Evolutionary conservation across 345 rosid genomes (phyloP).

Genomic region (Aquilaria yunnanensis): DNA sequence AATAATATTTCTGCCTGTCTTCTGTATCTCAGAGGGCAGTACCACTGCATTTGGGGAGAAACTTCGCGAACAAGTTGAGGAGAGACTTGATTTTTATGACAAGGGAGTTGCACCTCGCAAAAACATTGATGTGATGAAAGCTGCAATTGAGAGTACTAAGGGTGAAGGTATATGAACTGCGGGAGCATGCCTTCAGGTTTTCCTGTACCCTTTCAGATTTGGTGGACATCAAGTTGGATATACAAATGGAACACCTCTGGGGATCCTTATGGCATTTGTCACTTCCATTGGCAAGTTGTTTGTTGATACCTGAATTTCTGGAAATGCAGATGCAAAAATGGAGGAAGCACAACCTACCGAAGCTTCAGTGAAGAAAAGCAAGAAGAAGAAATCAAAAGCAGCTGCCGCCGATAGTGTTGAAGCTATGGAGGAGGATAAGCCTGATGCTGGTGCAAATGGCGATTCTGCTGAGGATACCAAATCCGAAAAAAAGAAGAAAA

Average conservation of each 20-base stretch:
- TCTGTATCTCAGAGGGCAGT: conserved; percentile 35
- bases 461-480: conserved; percentile 21
- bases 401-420: conserved; percentile 28
- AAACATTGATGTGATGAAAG: conserved; percentile 83
- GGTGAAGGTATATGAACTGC: conserved; percentile 27
- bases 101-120: conserved; percentile 90
- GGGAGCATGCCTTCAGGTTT: too few relatives aligned
- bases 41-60: conserved; percentile 63
- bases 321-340: conserved; percentile 30
- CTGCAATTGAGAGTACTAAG: conserved; percentile 41
- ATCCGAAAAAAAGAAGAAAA: conserved; percentile 42
- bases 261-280: conserved; percentile 3
- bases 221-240: too few relatives aligned
- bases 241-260: too few relatives aligned
- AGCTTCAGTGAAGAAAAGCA: conserved; percentile 46
- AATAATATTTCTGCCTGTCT: background rate
- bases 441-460: conserved; percentile 11
- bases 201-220: too few relatives aligned
- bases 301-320: background rate
- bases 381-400: conserved; percentile 48
- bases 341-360: conserved; percentile 35
- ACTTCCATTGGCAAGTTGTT: too few relatives aligned
- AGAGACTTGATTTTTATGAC: conserved; percentile 76
- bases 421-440: conserved; percentile 28
- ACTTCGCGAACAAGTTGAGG: conserved; percentile 85